Evolutionary conservation across 306 rosid genomes (phyloP), one percentile per base, ranked within the genome.

Genomic region (Ziziphus jujuba): DNA sequence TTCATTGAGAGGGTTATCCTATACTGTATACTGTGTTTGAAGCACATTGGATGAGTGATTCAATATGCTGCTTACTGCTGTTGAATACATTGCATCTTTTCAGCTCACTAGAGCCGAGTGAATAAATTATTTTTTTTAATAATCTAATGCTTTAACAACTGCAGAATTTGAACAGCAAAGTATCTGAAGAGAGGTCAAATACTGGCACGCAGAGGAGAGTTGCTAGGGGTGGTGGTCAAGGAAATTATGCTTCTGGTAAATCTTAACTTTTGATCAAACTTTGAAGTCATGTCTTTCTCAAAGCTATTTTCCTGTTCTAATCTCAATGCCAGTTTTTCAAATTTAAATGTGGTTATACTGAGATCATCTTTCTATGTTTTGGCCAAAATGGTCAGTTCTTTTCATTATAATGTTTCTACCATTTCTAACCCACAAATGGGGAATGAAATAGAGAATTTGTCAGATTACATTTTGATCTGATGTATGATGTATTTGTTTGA

Each of bases 161-260:
- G 61, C 80, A 90, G 97, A 85, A 61, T 40, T 66, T 70, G 36
- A 77, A 79, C 52, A 70, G 69, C 67, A 61, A 75, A 76, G 69
- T 67, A 62, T 69, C 75, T 59, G 90, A 85, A 43, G 95, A 80
- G 68, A 80, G 80, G 80, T 20, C 65, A 35, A 63, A 72, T 70
- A 80, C 74, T 56, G 84, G 77, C 16, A 68, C 75, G 21, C 84
- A 74, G 28, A 87, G 90, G 80, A 84, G 85, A 76, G 79, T 81
- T 33, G 77, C 72, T 70, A 78, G 90, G 74, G 87, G 87, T 80
- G 75, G 85, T 56, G 74, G 78, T 80, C 89, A 78, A 24, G 92
- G 92, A 59, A 81, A 82, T 51, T 75, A 77, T 82, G 72, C 59
- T 54, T 71, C 77, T 55, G 72, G 76, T 36, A 75, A 22, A 9